phyloP scores from a whole-genome alignment of 1,284 basidiomycete genomes.

The Ustilago trichophora region DNA sequence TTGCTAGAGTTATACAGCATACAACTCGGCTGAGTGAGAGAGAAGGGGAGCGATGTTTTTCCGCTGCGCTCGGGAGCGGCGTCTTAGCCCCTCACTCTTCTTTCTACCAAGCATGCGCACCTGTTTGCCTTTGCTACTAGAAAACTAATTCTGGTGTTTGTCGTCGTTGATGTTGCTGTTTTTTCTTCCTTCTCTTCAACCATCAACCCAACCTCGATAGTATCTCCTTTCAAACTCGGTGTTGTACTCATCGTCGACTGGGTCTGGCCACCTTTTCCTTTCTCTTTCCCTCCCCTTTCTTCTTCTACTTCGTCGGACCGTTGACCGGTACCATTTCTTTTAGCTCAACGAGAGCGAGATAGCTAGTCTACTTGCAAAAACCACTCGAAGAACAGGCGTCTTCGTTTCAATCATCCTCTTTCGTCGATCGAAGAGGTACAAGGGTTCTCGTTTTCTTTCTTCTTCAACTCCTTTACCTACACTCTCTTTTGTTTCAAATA shows the following conservation, averaged over 20 bases:
- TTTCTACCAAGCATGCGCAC: too few species aligned
- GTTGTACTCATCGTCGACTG: conserved; percentile 3
- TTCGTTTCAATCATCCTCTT: conserved; percentile 2
- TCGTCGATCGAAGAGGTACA: conserved; percentile 24
- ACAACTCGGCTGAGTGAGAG: background rate
- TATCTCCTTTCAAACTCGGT: background rate
- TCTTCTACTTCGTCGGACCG: conserved; percentile 6
- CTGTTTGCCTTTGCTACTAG: too few species aligned
- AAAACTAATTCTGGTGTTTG: too few species aligned
- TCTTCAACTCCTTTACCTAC: background rate
- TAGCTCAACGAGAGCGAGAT: conserved; percentile 2
- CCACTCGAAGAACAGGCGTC: conserved; percentile 5
- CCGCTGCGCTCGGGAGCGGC: too few species aligned
- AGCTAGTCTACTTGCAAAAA: conserved; percentile 6
- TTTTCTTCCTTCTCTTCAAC: conserved; percentile 1
- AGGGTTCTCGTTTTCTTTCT: conserved; percentile 9
- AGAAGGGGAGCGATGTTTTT: background rate
- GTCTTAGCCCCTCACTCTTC: too few species aligned
- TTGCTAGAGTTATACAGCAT: too few species aligned
- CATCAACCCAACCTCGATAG: conserved; percentile 1
- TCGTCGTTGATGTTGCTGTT: too few species aligned
- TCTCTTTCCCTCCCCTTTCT: conserved; percentile 3
- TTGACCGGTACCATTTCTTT: conserved; percentile 25
- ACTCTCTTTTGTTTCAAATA: conserved; percentile 4
- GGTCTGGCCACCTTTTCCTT: conserved; percentile 5